Evolutionary conservation across 148 eudicot genomes (phyloP).

Genomic region (Gaultheria prostrata): DNA sequence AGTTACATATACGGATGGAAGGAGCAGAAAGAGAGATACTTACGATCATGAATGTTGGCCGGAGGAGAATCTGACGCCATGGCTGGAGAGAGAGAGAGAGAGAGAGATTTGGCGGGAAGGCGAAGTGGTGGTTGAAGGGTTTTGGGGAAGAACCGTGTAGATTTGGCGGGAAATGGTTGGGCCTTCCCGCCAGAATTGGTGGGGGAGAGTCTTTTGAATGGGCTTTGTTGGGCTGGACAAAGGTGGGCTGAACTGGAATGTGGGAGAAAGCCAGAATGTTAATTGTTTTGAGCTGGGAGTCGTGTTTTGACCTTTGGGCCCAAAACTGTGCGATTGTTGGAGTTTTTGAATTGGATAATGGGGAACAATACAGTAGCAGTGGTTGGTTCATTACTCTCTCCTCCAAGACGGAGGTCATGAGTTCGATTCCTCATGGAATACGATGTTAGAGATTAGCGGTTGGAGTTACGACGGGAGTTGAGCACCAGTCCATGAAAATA

Average conservation of each 20-base stretch:
- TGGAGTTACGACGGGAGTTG: no score
- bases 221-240: not conserved
- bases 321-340: not conserved
- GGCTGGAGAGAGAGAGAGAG: constrained; percentile 21
- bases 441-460: no score
- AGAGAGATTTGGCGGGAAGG: constrained; percentile 1
- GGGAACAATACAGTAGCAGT: no score
- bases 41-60: constrained; percentile 40
- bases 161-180: constrained; percentile 18
- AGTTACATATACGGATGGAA: not conserved
- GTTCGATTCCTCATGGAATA: no score
- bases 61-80: constrained; percentile 85
- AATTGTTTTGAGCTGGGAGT: not conserved
- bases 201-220: not conserved
- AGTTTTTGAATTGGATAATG: no score
- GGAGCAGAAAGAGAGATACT: constrained; percentile 12
- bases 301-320: not conserved
- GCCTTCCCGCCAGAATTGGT: constrained; percentile 8
- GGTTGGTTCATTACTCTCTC: no score
- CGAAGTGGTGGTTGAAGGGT: not conserved
- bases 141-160: not conserved
- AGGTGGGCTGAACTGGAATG: not conserved
- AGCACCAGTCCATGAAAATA: no score
- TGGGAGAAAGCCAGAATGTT: not conserved
- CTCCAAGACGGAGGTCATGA: no score